Base-by-base conservation (phyloP, 2,329 filamentous ascomycete species). In the Penicillium sumatraense region DNA sequence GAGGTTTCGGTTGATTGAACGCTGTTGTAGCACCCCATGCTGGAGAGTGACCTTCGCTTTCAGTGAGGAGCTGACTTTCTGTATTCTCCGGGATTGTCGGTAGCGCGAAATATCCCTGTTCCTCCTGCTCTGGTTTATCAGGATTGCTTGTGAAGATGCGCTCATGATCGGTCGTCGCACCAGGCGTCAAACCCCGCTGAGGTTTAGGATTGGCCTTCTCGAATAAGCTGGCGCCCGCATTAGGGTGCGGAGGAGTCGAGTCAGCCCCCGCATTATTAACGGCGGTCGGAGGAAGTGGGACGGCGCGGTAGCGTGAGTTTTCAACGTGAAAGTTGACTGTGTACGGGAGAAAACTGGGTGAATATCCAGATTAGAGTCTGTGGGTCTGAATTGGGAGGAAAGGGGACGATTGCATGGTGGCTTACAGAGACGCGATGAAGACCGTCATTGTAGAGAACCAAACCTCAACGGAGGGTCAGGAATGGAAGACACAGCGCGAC, bases 261-360 rank as follows among this genome's bases (percentile, higher is more conserved):
- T 65, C 66, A 64, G 70, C 54, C 61, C 44, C 51, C 51, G 61
- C 44, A 47, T 61, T 63, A 47, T 62, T 62, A n/a, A 58, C 53
- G 44, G 59, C 68, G 61, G 52, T 20, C n/a, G 49, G 71, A 23
- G 50, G 41, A 21, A 31, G 26, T 70, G 77, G 54, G 74, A 76
- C 49, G 79, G 78, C 27, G 80, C 81, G 54, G 58, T 67, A 56
- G 49, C 66, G 65, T 23, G 63, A 58, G 18, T 68, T 66, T 42
- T 74, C 84, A 53, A 90, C 81, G 64, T 88, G 87, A 74, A 98
- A 98, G 74, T 96, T 88, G 68, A 96, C 82, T 36, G 93, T 98
- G 73, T 96, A 93, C 29, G 93, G 93, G 31, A 97, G 84, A 72
- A 96, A 96, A 54, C 93, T 96, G 48, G 3, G 24, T 2, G 1